These are phyloP conservation scores for Primulina huaijiensis DNA, from an alignment of 257 asterid species.

Conservation along the genomic window DNA sequence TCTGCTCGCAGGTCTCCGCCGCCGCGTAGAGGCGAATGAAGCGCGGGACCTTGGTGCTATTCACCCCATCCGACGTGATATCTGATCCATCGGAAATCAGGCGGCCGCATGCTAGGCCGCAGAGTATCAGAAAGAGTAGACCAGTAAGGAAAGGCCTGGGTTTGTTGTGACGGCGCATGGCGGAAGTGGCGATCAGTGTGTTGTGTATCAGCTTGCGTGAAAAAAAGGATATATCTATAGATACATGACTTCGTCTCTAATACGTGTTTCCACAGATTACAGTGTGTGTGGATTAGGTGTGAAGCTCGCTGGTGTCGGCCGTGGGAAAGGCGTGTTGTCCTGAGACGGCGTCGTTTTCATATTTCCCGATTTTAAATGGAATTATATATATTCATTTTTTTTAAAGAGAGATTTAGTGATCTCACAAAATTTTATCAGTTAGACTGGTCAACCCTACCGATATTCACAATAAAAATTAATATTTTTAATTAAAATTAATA, in stretches of 20 bases:
- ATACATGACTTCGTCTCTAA: background rate
- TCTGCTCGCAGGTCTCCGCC: slow-evolving; percentile 74
- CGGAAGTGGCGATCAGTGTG: background rate
- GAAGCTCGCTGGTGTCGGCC: background rate
- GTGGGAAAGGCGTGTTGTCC: background rate
- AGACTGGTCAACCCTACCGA: too few relatives aligned
- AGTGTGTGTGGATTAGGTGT: background rate
- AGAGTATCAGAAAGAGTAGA: slow-evolving; percentile 37
- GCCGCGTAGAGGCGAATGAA: slow-evolving; percentile 40
- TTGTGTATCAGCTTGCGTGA: background rate
- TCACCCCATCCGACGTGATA: slow-evolving; percentile 47
- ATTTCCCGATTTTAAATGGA: too few relatives aligned
- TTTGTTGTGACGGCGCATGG: slow-evolving; percentile 28
- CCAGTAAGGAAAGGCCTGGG: slow-evolving; percentile 28
- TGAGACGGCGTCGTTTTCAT: too few relatives aligned
- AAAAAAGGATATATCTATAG: background rate
- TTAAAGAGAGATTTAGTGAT: too few relatives aligned
- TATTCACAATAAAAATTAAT: too few relatives aligned
- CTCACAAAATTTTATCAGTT: too few relatives aligned
- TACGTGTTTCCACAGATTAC: background rate
- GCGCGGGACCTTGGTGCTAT: slow-evolving; percentile 12
- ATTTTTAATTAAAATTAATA: too few relatives aligned
- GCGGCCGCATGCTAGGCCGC: slow-evolving; percentile 44
- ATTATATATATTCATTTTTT: too few relatives aligned
- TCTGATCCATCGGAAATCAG: slow-evolving; percentile 45